phyloP scores from a whole-genome alignment of 345 rosid species.

The Noccaea bulbosa region DNA sequence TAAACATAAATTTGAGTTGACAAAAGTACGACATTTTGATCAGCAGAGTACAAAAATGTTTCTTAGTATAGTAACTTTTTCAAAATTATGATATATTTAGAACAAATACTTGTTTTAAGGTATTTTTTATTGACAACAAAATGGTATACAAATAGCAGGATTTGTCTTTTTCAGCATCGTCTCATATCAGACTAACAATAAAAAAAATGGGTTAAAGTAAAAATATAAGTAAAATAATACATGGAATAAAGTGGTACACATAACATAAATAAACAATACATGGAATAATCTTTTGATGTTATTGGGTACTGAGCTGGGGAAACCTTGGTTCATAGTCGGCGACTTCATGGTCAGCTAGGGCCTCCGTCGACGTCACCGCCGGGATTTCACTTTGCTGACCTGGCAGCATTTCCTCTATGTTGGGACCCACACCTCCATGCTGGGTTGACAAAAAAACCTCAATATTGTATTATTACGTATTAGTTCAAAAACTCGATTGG shows the following conservation, averaged over 20 bases:
- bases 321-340: constrained; percentile 49
- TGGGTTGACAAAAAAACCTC: constrained; percentile 15
- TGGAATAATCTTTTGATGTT: background rate
- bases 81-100: too few species aligned
- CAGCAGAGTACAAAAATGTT: too few species aligned
- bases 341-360: constrained; percentile 37
- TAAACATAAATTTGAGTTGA: too few species aligned
- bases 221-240: background rate
- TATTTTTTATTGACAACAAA: too few species aligned
- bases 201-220: background rate
- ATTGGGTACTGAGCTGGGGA: constrained; percentile 45
- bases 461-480: background rate
- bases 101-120: too few species aligned
- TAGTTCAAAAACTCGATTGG: too few species aligned
- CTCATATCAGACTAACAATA: background rate
- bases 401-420: constrained; percentile 39
- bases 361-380: constrained; percentile 24
- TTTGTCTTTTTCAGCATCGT: background rate
- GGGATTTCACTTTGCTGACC: constrained; percentile 39
- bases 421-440: constrained; percentile 41
- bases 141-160: background rate
- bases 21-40: too few species aligned
- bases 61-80: too few species aligned
- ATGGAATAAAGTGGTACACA: background rate
- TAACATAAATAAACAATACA: background rate